A percentile compares a stretch with the other conserved stretches of the same genome.
Evolutionary conservation across 306 rosid species (phyloP).

Genomic region (Acacia acuminata): DNA sequence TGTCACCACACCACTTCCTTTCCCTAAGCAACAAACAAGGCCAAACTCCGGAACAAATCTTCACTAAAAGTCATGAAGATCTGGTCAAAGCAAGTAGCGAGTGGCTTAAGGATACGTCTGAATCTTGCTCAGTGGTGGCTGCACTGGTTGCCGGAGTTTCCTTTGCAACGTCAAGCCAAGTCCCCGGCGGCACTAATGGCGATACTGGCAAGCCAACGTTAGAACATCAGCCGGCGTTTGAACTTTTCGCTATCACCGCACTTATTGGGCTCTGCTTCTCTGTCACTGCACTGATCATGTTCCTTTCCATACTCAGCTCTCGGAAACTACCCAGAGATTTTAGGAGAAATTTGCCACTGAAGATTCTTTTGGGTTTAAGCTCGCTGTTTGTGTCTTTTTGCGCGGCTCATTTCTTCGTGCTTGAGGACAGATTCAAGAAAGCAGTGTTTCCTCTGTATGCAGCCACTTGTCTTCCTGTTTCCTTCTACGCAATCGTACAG

Average conservation of each 20-base stretch:
- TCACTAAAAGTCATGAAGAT: background rate
- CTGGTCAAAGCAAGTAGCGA: background rate
- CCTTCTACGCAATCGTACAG: constrained; percentile 47
- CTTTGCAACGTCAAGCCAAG: background rate
- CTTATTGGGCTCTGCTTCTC: constrained; percentile 56
- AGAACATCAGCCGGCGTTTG: constrained; percentile 36
- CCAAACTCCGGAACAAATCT: background rate
- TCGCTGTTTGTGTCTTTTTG: constrained; percentile 58
- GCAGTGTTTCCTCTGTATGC: constrained; percentile 37
- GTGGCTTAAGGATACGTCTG: constrained; percentile 18
- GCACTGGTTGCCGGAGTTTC: constrained; percentile 24
- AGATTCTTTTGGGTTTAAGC: constrained; percentile 45
- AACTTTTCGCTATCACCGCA: constrained; percentile 42
- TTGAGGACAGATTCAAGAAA: constrained; percentile 30
- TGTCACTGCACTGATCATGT: constrained; percentile 47
- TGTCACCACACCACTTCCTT: background rate
- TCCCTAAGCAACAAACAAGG: background rate
- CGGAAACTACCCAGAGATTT: constrained; percentile 49
- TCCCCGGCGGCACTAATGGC: constrained; percentile 23
- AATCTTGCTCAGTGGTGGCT: constrained; percentile 31
- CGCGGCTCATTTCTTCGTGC: constrained; percentile 49
- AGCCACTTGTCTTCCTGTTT: constrained; percentile 40
- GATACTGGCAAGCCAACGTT: constrained; percentile 34
- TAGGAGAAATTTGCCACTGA: constrained; percentile 24
- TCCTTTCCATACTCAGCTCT: constrained; percentile 54